Conservation (phyloP, 768 basidiomycete genomes). For the Crepidotus variabilis region DNA sequence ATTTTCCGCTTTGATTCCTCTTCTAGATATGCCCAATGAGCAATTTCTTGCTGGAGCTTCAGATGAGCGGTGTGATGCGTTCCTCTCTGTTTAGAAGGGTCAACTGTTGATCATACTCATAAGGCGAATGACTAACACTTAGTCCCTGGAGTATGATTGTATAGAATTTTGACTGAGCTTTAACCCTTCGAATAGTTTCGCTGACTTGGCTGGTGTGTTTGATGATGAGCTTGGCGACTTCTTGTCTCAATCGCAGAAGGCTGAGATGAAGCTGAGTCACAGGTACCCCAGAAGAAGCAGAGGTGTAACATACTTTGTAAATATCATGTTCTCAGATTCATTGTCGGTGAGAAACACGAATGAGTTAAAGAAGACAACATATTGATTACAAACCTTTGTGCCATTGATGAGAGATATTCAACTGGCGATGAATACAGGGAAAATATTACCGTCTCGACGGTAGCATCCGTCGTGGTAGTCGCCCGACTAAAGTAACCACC, state of each 20-base stretch:
- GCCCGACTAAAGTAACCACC: conserved; percentile 62
- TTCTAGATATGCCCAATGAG: conserved; percentile 83
- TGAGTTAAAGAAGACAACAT: conserved; percentile 77
- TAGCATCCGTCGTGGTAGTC: conserved; percentile 60
- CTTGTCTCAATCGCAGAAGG: conserved; percentile 79
- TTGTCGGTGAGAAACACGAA: conserved; percentile 78
- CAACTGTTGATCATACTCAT: not conserved
- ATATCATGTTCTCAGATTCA: conserved; percentile 95
- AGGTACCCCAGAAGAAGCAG: not conserved
- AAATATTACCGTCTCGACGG: conserved; percentile 56
- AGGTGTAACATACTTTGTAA: conserved; percentile 67
- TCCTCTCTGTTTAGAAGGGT: conserved; percentile 43
- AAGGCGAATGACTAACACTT: conserved; percentile 47
- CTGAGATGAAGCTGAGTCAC: conserved; percentile 35
- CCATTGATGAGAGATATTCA: conserved; percentile 7
- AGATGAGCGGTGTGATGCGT: conserved; percentile 73
- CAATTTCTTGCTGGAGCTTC: conserved; percentile 82
- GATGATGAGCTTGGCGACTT: conserved; percentile 71
- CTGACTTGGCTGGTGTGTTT: conserved; percentile 67
- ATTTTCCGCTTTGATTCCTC: conserved; percentile 71
- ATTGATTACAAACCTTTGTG: conserved; percentile 66
- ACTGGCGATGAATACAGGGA: not conserved
- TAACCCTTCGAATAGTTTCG: conserved; percentile 59
- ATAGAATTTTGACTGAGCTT: conserved; percentile 69
- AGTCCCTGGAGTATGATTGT: conserved; percentile 73